Percentiles rank a stretch among this genome's conserved stretches.
These are phyloP conservation scores for Leccinum cinnamomeum DNA, from an alignment of 1,284 basidiomycete species.

Conservation along the genomic window DNA sequence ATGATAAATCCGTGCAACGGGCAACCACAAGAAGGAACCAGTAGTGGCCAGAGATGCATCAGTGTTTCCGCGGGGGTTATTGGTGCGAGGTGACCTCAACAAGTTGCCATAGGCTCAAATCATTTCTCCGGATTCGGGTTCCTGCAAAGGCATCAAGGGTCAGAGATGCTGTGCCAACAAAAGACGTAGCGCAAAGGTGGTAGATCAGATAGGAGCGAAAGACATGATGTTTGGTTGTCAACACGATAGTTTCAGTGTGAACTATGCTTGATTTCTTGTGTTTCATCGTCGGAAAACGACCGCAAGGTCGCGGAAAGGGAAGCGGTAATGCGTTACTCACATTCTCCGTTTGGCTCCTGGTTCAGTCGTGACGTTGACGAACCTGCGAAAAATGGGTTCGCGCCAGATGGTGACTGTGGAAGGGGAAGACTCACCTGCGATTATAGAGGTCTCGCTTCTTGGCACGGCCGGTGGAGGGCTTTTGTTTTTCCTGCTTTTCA, in stretches of 20 bases:
- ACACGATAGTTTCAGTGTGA: constrained; percentile 35
- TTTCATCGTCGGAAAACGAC: constrained; percentile 20
- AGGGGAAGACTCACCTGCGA: constrained; percentile 63
- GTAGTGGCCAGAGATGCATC: not conserved
- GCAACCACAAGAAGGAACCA: not conserved
- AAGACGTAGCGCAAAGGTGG: not conserved
- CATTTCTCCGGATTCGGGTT: constrained; percentile 18
- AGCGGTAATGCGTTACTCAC: constrained; percentile 12
- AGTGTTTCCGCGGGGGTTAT: not conserved
- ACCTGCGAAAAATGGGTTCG: constrained; percentile 44
- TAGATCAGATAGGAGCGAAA: constrained; percentile 35
- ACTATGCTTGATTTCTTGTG: constrained; percentile 31
- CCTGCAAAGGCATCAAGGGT: constrained; percentile 15
- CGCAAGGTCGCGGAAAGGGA: not conserved
- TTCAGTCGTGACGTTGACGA: constrained; percentile 89
- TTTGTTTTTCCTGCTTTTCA: constrained; percentile 97
- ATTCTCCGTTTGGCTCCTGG: constrained; percentile 81
- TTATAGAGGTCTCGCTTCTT: constrained; percentile 96
- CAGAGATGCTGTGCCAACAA: constrained; percentile 4
- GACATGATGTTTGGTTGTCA: constrained; percentile 32
- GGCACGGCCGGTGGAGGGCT: constrained; percentile 90
- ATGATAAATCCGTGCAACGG: not conserved
- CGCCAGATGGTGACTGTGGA: not conserved
- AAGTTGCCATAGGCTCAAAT: not conserved
- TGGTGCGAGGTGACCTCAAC: not conserved